Evolutionary conservation across 2,329 filamentous ascomycete genomes (phyloP).

Genomic region (Fusarium cyanostomum): DNA sequence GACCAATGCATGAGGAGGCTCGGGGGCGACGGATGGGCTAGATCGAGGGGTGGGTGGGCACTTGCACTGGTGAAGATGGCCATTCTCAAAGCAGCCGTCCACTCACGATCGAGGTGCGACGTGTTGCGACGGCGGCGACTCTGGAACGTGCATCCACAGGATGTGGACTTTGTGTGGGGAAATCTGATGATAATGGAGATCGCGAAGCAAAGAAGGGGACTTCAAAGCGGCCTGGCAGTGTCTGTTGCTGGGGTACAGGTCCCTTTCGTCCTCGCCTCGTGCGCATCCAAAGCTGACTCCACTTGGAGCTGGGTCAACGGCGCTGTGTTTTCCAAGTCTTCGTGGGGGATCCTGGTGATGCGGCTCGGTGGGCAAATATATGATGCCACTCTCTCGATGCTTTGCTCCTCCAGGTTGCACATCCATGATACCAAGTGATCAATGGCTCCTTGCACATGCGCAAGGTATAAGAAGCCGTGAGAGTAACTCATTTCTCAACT

Average conservation of each 20-base stretch:
- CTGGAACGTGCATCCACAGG: slow-evolving; percentile 37
- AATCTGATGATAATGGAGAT: slow-evolving; percentile 36
- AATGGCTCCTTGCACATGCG: slow-evolving; percentile 7
- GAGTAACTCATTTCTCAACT: slow-evolving; percentile 2
- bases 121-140: slow-evolving; percentile 40
- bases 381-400: slow-evolving; percentile 24
- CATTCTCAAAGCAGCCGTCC: slow-evolving; percentile 29
- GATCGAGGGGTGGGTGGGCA: slow-evolving; percentile 41
- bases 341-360: slow-evolving; percentile 20
- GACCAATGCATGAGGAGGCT: slow-evolving; percentile 26
- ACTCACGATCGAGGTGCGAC: slow-evolving; percentile 38
- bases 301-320: slow-evolving; percentile 19
- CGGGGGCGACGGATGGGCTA: slow-evolving; percentile 28
- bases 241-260: slow-evolving; percentile 37
- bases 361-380: slow-evolving; percentile 32
- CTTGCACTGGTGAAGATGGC: slow-evolving; percentile 41
- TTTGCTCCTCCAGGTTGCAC: slow-evolving; percentile 19
- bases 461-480: slow-evolving; percentile 27
- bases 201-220: slow-evolving; percentile 19
- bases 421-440: neutral
- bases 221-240: slow-evolving; percentile 20
- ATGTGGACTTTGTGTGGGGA: slow-evolving; percentile 39
- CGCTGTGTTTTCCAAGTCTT: slow-evolving; percentile 4
- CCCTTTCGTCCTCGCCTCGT: slow-evolving; percentile 21
- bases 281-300: slow-evolving; percentile 17